phyloP scores from a whole-genome alignment of 257 asterid genomes.

The Ophiorrhiza pumila region DNA sequence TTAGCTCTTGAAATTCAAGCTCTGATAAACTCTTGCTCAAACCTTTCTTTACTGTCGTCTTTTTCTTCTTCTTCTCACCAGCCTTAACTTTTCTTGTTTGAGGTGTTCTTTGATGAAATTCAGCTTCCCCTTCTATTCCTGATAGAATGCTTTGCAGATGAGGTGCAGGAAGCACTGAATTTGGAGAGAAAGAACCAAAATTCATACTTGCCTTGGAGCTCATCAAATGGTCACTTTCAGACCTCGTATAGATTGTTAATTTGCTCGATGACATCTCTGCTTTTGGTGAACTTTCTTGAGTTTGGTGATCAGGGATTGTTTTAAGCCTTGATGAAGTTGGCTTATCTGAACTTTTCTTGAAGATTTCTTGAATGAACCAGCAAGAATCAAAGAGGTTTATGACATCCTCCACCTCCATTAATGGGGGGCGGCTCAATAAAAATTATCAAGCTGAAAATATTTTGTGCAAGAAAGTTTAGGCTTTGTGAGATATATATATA shows the following conservation, averaged over 20 bases:
- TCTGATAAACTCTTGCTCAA: conserved; percentile 53
- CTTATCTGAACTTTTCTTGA: conserved; percentile 12
- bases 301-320: neutral
- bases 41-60: conserved; percentile 4
- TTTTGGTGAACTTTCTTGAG: conserved; percentile 16
- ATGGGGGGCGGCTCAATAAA: conserved; percentile 16
- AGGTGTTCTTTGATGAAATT: neutral
- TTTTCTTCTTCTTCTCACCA: neutral
- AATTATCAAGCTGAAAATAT: neutral
- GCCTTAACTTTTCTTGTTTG: neutral
- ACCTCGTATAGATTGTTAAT: conserved; percentile 21
- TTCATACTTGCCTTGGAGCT: conserved; percentile 17
- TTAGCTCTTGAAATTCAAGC: conserved; percentile 51
- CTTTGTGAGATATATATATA: conserved; percentile 4
- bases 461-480: neutral
- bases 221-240: conserved; percentile 30
- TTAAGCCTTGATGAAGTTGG: conserved; percentile 7
- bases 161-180: conserved; percentile 30
- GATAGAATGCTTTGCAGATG: conserved; percentile 25
- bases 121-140: conserved; percentile 9
- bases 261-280: conserved; percentile 18
- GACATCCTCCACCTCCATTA: conserved; percentile 43
- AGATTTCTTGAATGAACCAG: conserved; percentile 41
- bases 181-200: conserved; percentile 27
- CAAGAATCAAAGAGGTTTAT: conserved; percentile 37